phyloP scores from a whole-genome alignment of 768 basidiomycete species.

The Collybia nuda region DNA sequence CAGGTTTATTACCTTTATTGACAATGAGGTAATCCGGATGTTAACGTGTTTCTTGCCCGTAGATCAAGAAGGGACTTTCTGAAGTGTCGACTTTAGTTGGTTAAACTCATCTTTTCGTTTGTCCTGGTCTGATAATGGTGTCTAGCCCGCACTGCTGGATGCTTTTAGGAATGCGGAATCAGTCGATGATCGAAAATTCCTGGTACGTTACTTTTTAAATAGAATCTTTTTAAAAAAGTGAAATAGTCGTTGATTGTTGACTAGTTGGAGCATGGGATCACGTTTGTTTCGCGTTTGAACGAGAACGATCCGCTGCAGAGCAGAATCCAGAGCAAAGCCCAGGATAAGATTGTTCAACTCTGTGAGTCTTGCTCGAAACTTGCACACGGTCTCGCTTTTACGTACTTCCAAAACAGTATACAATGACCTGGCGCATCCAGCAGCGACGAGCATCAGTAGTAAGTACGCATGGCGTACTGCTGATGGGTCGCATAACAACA shows the following conservation, averaged over 20 bases:
- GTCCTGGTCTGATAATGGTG: not conserved
- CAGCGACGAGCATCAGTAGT: slow-evolving; percentile 64
- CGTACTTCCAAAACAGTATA: slow-evolving; percentile 52
- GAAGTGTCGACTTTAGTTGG: slow-evolving; percentile 45
- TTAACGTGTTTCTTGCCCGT: not conserved
- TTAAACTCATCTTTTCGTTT: not conserved
- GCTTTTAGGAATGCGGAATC: slow-evolving; percentile 54
- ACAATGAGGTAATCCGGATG: not conserved
- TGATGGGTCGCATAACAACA: slow-evolving; percentile 80
- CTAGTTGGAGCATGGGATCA: slow-evolving; percentile 72
- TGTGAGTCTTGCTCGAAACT: slow-evolving; percentile 40
- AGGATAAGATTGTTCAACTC: slow-evolving; percentile 51
- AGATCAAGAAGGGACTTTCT: slow-evolving; percentile 47
- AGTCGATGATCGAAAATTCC: slow-evolving; percentile 76
- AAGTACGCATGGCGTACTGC: slow-evolving; percentile 67
- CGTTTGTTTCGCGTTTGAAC: slow-evolving; percentile 59
- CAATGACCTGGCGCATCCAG: slow-evolving; percentile 79
- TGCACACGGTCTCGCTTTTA: not conserved
- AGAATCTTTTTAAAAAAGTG: not conserved
- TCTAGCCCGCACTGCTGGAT: slow-evolving; percentile 62
- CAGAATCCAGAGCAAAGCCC: slow-evolving; percentile 34
- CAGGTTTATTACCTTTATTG: slow-evolving; percentile 28
- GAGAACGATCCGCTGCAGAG: slow-evolving; percentile 35
- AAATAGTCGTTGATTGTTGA: not conserved
- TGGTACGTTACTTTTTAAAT: slow-evolving; percentile 49